These are phyloP conservation scores for Saprolegnia parasitica DNA, from an alignment of 352 stramenopile genomes.

Conservation along the genomic window DNA sequence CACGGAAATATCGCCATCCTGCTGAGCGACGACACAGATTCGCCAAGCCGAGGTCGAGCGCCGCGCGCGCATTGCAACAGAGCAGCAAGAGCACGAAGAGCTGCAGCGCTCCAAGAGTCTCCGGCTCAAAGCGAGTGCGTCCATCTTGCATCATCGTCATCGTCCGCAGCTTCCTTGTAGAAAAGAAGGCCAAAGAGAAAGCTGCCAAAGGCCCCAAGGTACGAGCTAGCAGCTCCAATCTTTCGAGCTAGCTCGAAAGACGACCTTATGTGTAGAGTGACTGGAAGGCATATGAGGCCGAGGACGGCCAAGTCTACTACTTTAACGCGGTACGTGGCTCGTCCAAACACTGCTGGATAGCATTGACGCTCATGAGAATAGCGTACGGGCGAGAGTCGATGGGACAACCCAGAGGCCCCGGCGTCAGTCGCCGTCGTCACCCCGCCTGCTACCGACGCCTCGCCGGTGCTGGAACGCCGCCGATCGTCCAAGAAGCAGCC, in stretches of 20 bases:
- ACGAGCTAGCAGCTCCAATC: too few relatives aligned
- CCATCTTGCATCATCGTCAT: not conserved
- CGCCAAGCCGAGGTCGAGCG: constrained; percentile 24
- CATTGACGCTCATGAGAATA: not conserved
- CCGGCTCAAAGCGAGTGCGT: constrained; percentile 3
- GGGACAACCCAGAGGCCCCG: not conserved
- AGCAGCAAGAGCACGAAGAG: constrained; percentile 16
- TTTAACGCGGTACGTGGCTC: constrained; percentile 14
- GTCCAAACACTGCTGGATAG: not conserved
- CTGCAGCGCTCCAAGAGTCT: constrained; percentile 2
- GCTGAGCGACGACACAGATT: constrained; percentile 3
- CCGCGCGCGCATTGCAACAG: not conserved
- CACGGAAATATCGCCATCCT: not conserved
- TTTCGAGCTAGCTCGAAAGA: too few relatives aligned
- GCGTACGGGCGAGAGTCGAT: not conserved
- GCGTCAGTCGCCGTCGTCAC: not conserved
- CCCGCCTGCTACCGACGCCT: not conserved
- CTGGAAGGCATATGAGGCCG: constrained; percentile 16
- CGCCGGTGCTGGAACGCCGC: not conserved
- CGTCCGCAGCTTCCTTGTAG: not conserved
- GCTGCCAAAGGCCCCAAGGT: not conserved
- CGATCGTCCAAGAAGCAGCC: not conserved
- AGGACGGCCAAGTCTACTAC: constrained; percentile 27
- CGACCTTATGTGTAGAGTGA: not conserved
- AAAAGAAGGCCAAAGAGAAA: constrained; percentile 12